Conservation (phyloP, 2,329 filamentous ascomycete genomes). For the Microsporum audouinii region DNA sequence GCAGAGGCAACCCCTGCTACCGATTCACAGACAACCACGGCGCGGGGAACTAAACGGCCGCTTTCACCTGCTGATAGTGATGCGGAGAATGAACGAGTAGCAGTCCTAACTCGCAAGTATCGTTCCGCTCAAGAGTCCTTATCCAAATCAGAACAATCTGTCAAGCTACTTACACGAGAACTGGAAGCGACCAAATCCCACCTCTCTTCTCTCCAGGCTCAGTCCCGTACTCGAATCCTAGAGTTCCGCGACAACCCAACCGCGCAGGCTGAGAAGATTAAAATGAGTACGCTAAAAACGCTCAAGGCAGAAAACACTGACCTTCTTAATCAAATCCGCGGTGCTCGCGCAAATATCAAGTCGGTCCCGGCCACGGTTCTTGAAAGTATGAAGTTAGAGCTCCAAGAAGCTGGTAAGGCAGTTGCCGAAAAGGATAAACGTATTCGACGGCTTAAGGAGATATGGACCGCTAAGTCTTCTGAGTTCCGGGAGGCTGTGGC, state of each 20-base stretch:
- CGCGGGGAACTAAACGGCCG: slow-evolving; percentile 51
- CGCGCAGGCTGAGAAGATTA: slow-evolving; percentile 70
- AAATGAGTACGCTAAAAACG: slow-evolving; percentile 63
- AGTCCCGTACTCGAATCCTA: slow-evolving; percentile 68
- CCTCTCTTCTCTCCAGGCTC: slow-evolving; percentile 53
- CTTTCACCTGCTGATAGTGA: slow-evolving; percentile 46
- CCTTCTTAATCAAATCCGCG: slow-evolving; percentile 60
- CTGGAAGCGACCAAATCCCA: slow-evolving; percentile 62
- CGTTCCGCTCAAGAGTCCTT: slow-evolving; percentile 73
- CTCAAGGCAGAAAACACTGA: slow-evolving; percentile 76
- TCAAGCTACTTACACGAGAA: slow-evolving; percentile 62
- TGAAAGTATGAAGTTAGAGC: slow-evolving; percentile 60
- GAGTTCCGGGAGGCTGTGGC: slow-evolving; percentile 96
- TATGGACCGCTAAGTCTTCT: slow-evolving; percentile 79
- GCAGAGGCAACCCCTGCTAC: slow-evolving; percentile 25
- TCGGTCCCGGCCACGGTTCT: slow-evolving; percentile 68
- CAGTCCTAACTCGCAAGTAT: slow-evolving; percentile 77
- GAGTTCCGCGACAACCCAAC: slow-evolving; percentile 89
- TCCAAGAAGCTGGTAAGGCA: slow-evolving; percentile 58
- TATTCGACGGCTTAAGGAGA: slow-evolving; percentile 74
- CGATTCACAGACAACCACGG: slow-evolving; percentile 25
- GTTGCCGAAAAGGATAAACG: slow-evolving; percentile 66
- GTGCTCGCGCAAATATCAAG: slow-evolving; percentile 39
- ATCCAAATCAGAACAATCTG: slow-evolving; percentile 55
- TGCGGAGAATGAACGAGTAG: slow-evolving; percentile 57